phyloP scores from a whole-genome alignment of 345 rosid species.

The Eucalyptus polybractea region DNA sequence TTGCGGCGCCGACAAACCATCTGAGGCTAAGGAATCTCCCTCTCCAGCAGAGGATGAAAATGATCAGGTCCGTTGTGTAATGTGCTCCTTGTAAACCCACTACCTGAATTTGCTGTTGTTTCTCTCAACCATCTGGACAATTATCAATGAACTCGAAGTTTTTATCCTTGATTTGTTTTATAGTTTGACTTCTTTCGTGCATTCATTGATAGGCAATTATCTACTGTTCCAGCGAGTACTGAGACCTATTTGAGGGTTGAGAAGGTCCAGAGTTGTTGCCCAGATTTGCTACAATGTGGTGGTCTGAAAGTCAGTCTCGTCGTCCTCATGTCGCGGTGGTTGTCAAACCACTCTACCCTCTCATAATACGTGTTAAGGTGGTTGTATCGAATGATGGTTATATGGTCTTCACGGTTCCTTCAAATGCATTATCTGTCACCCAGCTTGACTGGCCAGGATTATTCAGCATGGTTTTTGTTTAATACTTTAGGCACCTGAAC shows the following conservation, averaged over 20 bases:
- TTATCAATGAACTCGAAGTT: too few relatives aligned
- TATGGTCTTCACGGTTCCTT: background rate
- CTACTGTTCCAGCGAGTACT: constrained; percentile 99
- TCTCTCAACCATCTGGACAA: too few relatives aligned
- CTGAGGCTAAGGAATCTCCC: constrained; percentile 40
- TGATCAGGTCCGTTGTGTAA: too few relatives aligned
- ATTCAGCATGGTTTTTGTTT: background rate
- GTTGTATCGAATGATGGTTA: background rate
- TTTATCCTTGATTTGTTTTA: background rate
- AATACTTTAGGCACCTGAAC: background rate
- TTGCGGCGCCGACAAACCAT: constrained; percentile 93
- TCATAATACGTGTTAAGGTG: background rate
- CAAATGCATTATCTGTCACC: background rate
- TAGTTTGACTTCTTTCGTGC: background rate
- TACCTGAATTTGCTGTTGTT: too few relatives aligned
- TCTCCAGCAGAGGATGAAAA: too few relatives aligned
- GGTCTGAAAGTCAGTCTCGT: constrained; percentile 90
- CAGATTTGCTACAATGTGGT: constrained; percentile 65
- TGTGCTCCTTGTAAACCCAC: too few relatives aligned
- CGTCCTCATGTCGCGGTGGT: constrained; percentile 82
- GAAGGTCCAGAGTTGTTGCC: constrained; percentile 86
- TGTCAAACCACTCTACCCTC: constrained; percentile 53
- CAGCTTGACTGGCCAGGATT: background rate
- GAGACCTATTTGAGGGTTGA: constrained; percentile 89
- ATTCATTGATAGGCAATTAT: constrained; percentile 50